Base-by-base conservation (phyloP, 768 basidiomycete genomes). In the Mycena filopes region DNA sequence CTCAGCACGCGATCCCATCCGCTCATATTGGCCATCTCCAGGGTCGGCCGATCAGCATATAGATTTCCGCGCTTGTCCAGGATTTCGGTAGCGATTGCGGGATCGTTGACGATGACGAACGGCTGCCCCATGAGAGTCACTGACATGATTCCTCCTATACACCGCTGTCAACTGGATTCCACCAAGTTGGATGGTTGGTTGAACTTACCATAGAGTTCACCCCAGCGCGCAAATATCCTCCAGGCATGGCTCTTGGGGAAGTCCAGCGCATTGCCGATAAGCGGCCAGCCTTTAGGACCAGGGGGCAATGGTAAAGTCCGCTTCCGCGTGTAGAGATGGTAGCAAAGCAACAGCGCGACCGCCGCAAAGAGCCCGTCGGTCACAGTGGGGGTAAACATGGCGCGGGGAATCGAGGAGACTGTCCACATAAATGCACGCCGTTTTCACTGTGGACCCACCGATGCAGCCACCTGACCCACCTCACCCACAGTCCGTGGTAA, bases 1-100 rank as follows among this genome's bases (percentile, higher is more conserved):
- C 58, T 60, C 53, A 65, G 45, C 8, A 28, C 64, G 9, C 64
- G 57, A 31, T 60, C 58, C 62, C 63, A 70, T 18, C 71, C 71
- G 23, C 65, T 65, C 26, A 69, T 43, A 29, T 68, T 77, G 51
- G 78, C 78, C 80, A 82, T 82, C 0, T 80, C 77, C 26, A 83
- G 67, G 16, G 74, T 72, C 0, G 81, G 82, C 11, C 81, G 77
- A 66, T 83, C 82, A 15, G 81, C 81, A 64, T 83, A 83, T 26
- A 74, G 61, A 40, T 74, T 71, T 18, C 81, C 81, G 55, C 79
- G 79, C 67, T 79, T 79, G 43, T 80, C 80, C 47, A 83, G 76
- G 64, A 82, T 68, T 31, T 83, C 81, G 28, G 54, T 31, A 1
- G 71, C 72, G 18, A 70, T 69, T 4, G 31, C 56, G 4, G 59